Base-by-base conservation (phyloP, 1,284 basidiomycete species). In the Mycena sp. region DNA sequence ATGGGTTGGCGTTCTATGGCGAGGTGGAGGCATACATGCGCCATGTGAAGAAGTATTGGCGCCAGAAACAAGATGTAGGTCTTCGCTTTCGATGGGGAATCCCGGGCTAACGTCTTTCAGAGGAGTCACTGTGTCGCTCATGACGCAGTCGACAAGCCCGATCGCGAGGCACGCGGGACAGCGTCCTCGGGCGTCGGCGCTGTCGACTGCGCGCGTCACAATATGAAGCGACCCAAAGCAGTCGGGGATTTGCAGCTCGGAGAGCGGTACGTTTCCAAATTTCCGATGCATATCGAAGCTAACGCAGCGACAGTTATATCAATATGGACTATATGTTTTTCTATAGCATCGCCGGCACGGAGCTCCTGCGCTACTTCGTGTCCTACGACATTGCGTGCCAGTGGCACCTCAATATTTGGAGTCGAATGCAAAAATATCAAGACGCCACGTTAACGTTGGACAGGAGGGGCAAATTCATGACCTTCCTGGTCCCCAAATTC, bases 321-420 rank as follows among this genome's bases (percentile, higher is more conserved):
- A 84, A 84, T 67, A 81, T 84, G 73, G 83, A 85, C 67, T 84
- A 80, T 61, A 37, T 82, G 0, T 73, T 83, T 16, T 73, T 77
- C 22, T 69, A 72, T 0, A 77, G 76, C 11, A 61, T 81, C 14
- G 13, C 63, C 1, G 72, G 72, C 14, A 37, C 48, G 0, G 9
- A 66, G 4, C 64, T 75, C 0, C 34, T 74, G 9, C 54, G 37
- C 0, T 50, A 81, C 3, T 62, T 81, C 3, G 52, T 81, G 0
- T 80, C 79, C 0, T 84, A 84, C 67, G 80, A 83, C 69, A 80
- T 73, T 54, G 65, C 67, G n/a, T 73, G 63, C 62, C 62, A 70
- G 44, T 83, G 76, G 75, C 67, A 39, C 39, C 76, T 76, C n/a
- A 71, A 78, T 18, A 67, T 80, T n/a, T 67, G 44, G 54, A 11